Base-by-base conservation (phyloP, 305 asterid species). In the Galium porrigens region DNA sequence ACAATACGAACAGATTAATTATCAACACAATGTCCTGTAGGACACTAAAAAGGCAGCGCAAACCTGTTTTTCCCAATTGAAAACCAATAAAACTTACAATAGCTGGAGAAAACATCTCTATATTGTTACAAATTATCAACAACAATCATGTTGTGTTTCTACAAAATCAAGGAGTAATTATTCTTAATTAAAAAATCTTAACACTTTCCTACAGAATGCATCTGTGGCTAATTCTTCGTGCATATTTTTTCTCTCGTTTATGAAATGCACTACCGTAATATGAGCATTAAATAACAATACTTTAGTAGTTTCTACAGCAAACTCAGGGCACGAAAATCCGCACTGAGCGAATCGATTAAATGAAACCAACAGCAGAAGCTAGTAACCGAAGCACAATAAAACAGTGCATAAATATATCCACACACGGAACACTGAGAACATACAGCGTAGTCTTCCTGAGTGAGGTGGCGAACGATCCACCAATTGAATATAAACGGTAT, bases 401-500 rank as follows among this genome's bases (percentile, higher is more conserved):
- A 34, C 22, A 18, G 36, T 33, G 18, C 32, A 41, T 25, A 48
- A 59, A 5, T 29, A 5, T 29, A 3, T 44, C 52, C 51, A 44
- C 51, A 44, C 17, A 22, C 2, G 39, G 55, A 27, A 0, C 57
- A 18, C 64, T 8, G 46, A 42, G 49, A 70, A 1, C 42, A 72
- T 81, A 90, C 95, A 76, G 89, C 95, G 70, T 84, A 90, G 46
- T 90, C 97, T 67, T 82, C 85, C 76, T 76, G 89, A 1, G 84
- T 72, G 61, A 89, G 85, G 76, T 83, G 95, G 39, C 96, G 79
- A 62, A 91, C 89, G 53, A 89, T 84, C 98, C 96, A 88, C 20
- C 92, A 82, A 72, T 85, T 91, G 87, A 90, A 86, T 59, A 90
- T 69, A 81, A 87, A 87, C 0, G 95, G 97, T 58, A 90, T 87